These are phyloP conservation scores for Botryosphaeria dothidea DNA, from an alignment of 2,329 filamentous ascomycete species.

Conservation along the genomic window DNA sequence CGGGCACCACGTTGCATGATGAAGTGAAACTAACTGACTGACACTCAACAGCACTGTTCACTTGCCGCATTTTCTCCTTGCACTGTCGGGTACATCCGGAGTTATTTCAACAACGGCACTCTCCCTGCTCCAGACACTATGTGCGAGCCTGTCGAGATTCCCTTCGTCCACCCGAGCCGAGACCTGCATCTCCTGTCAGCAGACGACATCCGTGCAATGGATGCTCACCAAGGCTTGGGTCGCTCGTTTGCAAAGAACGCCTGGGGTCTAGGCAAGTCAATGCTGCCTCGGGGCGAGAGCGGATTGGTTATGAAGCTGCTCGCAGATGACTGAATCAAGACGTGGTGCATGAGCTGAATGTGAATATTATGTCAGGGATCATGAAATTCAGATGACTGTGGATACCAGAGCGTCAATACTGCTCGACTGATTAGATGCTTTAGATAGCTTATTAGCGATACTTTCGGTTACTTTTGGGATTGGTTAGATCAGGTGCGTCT, in stretches of 20 bases:
- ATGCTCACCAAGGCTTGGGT: not conserved
- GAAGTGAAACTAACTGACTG: not conserved
- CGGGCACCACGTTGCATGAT: too few relatives aligned
- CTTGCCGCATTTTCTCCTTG: slow-evolving; percentile 38
- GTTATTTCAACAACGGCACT: slow-evolving; percentile 44
- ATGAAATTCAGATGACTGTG: not conserved
- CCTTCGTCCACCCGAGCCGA: not conserved
- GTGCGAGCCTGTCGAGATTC: slow-evolving; percentile 16
- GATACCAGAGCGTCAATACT: not conserved
- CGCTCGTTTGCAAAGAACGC: not conserved
- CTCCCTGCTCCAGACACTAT: slow-evolving; percentile 27
- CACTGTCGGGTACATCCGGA: slow-evolving; percentile 31
- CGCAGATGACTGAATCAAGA: not conserved
- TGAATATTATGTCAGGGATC: not conserved
- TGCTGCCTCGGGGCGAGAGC: slow-evolving; percentile 6
- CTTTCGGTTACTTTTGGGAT: not conserved
- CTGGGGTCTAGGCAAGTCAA: slow-evolving; percentile 1
- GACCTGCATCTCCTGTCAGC: not conserved
- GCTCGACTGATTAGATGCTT: not conserved
- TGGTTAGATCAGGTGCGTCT: not conserved
- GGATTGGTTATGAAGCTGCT: not conserved
- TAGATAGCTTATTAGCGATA: not conserved
- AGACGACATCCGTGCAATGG: not conserved
- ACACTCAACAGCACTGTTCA: slow-evolving; percentile 50
- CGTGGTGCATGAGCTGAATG: too few relatives aligned